These are phyloP conservation scores for Diospyros kaki DNA, from an alignment of 148 eudicot genomes.

Conservation along the genomic window DNA sequence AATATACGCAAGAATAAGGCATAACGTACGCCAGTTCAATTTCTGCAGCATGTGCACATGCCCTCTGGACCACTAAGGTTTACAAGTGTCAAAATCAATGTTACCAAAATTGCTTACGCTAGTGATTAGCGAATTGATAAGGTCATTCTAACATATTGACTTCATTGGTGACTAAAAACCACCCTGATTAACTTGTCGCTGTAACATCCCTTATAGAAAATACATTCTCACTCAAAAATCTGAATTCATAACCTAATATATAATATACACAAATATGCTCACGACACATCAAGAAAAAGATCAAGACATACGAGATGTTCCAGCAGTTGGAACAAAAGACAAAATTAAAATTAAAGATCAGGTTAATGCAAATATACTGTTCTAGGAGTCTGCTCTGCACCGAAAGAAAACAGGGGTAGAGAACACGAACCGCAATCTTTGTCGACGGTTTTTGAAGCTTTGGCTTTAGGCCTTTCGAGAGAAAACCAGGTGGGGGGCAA, in stretches of 20 bases:
- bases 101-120: background rate
- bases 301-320: background rate
- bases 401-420: background rate
- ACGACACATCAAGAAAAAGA: background rate
- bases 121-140: background rate
- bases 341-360: background rate
- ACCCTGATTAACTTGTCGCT: background rate
- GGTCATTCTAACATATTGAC: background rate
- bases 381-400: background rate
- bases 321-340: background rate
- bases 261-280: background rate
- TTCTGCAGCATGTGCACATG: conserved; percentile 1
- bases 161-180: background rate
- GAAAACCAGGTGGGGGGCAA: conserved; percentile 77
- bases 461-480: conserved; percentile 45
- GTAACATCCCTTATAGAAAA: background rate
- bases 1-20: background rate
- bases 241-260: background rate
- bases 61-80: background rate
- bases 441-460: conserved; percentile 29
- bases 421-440: conserved; percentile 44
- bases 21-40: background rate
- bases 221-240: background rate
- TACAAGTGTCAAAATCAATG: background rate
- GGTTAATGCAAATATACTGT: background rate